Base-by-base conservation (phyloP, 1,284 basidiomycete species). In the Rhodotorula sp. region DNA sequence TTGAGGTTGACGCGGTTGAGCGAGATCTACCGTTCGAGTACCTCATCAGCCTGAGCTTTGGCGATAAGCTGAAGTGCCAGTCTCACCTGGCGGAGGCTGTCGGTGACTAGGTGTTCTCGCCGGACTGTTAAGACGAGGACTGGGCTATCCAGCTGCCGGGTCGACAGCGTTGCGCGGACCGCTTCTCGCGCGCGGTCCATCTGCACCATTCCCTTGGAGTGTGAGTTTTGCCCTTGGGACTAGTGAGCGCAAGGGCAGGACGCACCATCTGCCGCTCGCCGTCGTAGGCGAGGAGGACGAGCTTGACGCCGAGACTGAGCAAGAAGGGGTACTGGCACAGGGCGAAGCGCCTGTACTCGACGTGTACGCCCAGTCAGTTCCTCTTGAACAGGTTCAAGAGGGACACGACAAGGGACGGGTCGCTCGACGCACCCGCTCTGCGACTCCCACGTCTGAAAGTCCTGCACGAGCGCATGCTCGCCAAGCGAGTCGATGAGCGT, bases 281-380 rank as follows among this genome's bases (percentile, higher is more conserved):
- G 49, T 79, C 79, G 42, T 70, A 78, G 0, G 71, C 67, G n/a
- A 79, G 64, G 10, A 80, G 60, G 0, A 61, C 41, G 19, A 78
- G 72, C 64, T 80, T 80, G 23, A 69, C 67, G 12, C 75, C 77
- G 21, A 80, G 66, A 42, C 72, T 75, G n/a, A 79, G 50, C 21
- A 80, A 49, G 65, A 77, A 78, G 0, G 79, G 79, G 57, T 80
- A 80, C 50, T 77, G 76, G 54, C 76, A 78, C 23, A 80, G 60
- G 56, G 72, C 68, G 62, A 76, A 78, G 4, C 16, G n/a, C 42
- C 61, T 62, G 41, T 0, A 19, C 49, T 50, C 49, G 8, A 9
- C 49, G 23, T 50, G 23, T n/a, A 23, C 23, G 49, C 21, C 4
- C 49, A 34, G 34, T 34, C 34, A 34, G 34, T 34, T 34, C 34